Evolutionary conservation across 495 filamentous ascomycete genomes (phyloP), one percentile per base, ranked within the genome.

Genomic region (Tuber aestivum): DNA sequence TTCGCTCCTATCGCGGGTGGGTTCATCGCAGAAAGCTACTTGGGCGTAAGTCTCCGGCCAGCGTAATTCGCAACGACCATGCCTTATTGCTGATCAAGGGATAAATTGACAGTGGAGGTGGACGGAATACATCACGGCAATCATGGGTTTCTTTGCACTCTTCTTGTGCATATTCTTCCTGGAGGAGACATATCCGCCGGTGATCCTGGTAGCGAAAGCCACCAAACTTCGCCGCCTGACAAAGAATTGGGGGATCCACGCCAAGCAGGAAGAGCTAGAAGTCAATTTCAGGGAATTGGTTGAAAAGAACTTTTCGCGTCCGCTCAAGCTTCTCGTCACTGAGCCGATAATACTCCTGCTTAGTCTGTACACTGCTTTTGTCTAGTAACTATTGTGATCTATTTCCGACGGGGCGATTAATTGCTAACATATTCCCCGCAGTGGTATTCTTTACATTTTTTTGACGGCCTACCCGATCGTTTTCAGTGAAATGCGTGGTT

Each of bases 181-280:
- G 41, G 75, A 89, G 77, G 94, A 97, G 84, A 92, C 93, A 0
- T 97, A 97, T 80, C 92, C 93, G 27, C 93, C 94, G 0, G 86
- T 93, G 5, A 90, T 97, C 72, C 87, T 97, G 0, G 87, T 95
- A 71, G 83, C 85, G 40, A 96, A 97, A 84, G 94, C 94, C 8
- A 83, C 87, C 1, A 90, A 94, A 73, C 86, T 97, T 35, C 91
- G 94, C 70, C 92, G 92, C 18, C 85, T 91, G 69, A 97, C 94
- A 10, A 89, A 89, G 82, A 97, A 96, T 85, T 96, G 94, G 93
- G 94, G 93, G 69, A 96, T 97, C 77, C 93, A 97, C 85, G 92
- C 94, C 70, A 96, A 94, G 82, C 92, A 97, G 83, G 94, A 97
- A 82, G 93, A 97, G 85, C 94, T 96, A 77, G 93, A 96, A 83